Evolutionary conservation across 2,329 filamentous ascomycete genomes (phyloP).

Genomic region (Fragosphaeria purpurea): DNA sequence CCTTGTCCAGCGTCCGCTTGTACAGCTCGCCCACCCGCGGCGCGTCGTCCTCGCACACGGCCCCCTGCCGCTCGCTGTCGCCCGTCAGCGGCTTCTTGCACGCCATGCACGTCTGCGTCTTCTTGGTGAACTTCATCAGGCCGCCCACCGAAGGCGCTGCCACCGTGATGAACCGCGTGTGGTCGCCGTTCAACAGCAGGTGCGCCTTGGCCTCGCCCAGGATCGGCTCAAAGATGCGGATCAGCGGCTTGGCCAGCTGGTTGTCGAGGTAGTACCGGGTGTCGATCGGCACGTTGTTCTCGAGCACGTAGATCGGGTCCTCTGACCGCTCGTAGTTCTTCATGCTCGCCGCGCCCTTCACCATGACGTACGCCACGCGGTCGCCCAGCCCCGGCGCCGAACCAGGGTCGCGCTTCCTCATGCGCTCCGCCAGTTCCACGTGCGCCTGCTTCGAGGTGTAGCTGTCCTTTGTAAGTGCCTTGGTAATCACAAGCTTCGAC

Average conservation of each 20-base stretch:
- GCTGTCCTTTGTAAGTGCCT: slow-evolving; percentile 82
- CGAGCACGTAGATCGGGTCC: slow-evolving; percentile 92
- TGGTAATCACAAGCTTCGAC: slow-evolving; percentile 98
- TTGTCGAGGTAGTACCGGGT: slow-evolving; percentile 99
- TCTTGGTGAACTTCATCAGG: slow-evolving; percentile 97
- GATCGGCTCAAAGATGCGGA: slow-evolving; percentile 95
- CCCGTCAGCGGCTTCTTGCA: slow-evolving; percentile 91
- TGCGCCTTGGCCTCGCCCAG: slow-evolving; percentile 76
- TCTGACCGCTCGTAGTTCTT: slow-evolving; percentile 98
- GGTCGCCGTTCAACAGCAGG: slow-evolving; percentile 78
- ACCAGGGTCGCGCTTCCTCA: slow-evolving; percentile 93
- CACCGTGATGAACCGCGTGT: slow-evolving; percentile 89
- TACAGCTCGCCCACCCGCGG: slow-evolving; percentile 86
- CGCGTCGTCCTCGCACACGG: slow-evolving; percentile 79
- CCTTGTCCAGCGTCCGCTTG: slow-evolving; percentile 77
- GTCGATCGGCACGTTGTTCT: slow-evolving; percentile 96
- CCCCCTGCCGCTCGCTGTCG: slow-evolving; percentile 62
- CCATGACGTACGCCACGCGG: slow-evolving; percentile 95
- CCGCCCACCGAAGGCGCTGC: slow-evolving; percentile 86
- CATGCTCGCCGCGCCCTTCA: slow-evolving; percentile 77
- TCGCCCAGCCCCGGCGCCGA: slow-evolving; percentile 89
- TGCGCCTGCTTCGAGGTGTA: slow-evolving; percentile 93
- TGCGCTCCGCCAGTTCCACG: slow-evolving; percentile 86
- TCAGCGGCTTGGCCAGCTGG: slow-evolving; percentile 87
- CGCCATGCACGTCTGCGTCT: slow-evolving; percentile 95